These are phyloP conservation scores for Dalbergia oliveri DNA, from an alignment of 306 rosid genomes.

Conservation along the genomic window DNA sequence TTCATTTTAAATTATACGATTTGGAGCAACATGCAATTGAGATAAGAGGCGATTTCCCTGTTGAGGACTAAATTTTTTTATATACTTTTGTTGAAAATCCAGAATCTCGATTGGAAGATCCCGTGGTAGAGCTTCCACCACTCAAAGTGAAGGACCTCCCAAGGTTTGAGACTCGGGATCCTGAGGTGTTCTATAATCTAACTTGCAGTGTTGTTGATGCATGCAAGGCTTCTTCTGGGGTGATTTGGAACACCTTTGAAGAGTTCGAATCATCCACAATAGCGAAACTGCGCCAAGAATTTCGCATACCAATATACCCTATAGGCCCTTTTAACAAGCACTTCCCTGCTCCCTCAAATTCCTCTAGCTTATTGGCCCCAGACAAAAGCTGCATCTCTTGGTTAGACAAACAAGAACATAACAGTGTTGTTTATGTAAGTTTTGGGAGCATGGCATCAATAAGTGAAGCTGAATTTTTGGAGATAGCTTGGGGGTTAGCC, in stretches of 20 bases:
- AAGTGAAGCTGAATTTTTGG: constrained; percentile 48
- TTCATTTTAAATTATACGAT: background rate
- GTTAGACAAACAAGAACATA: constrained; percentile 53
- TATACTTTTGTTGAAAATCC: constrained; percentile 17
- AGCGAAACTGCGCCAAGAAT: constrained; percentile 17
- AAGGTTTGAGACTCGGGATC: constrained; percentile 6
- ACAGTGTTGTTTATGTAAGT: constrained; percentile 66
- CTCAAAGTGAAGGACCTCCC: constrained; percentile 67
- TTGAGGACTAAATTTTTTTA: too few species aligned
- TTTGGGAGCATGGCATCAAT: constrained; percentile 60
- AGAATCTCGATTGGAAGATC: constrained; percentile 54
- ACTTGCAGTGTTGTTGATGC: constrained; percentile 16
- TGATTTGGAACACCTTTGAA: constrained; percentile 67
- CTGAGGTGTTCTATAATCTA: constrained; percentile 34
- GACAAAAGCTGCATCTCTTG: constrained; percentile 59
- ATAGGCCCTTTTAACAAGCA: constrained; percentile 71
- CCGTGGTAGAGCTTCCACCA: constrained; percentile 57
- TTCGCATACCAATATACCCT: constrained; percentile 59
- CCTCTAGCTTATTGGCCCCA: constrained; percentile 47
- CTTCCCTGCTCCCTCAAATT: constrained; percentile 18
- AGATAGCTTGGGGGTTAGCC: constrained; percentile 67
- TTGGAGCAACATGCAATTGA: background rate
- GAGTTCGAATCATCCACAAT: constrained; percentile 57
- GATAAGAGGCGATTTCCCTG: background rate
- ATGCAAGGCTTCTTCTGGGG: constrained; percentile 52